These are phyloP conservation scores for Bolboschoenoplectus hybrid DNA, from an alignment of 202 grass and related monocot genomes.

Conservation along the genomic window DNA sequence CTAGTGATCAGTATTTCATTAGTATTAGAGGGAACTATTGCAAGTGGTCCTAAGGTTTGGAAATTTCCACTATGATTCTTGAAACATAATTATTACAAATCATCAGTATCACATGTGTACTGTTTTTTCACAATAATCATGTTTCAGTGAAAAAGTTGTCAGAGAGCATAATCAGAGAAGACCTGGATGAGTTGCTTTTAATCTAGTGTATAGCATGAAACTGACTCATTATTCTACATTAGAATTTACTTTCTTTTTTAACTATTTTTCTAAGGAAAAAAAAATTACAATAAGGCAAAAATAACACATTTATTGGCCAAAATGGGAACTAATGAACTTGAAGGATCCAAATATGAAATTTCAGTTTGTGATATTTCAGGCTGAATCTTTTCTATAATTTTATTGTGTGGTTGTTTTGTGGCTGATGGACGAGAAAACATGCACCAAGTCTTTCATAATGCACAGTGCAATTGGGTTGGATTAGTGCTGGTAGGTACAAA, in stretches of 20 bases:
- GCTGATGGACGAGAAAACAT: neutral
- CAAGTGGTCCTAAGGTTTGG: neutral
- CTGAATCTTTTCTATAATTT: neutral
- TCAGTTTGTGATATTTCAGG: neutral
- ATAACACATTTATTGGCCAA: neutral
- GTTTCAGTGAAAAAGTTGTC: neutral
- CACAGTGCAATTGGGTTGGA: constrained; percentile 1
- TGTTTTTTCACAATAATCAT: neutral
- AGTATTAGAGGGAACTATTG: neutral
- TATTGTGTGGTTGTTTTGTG: neutral
- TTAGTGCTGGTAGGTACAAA: neutral
- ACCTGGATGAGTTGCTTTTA: neutral
- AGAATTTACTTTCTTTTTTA: neutral
- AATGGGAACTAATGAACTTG: neutral
- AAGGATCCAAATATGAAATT: neutral
- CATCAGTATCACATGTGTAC: neutral
- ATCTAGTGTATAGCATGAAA: neutral
- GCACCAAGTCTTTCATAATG: neutral
- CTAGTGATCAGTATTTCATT: constrained; percentile 3
- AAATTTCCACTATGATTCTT: neutral
- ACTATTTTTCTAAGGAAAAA: neutral
- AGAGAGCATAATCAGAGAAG: constrained; percentile 5
- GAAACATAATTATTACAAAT: constrained; percentile 2
- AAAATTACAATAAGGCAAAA: constrained; percentile 10
- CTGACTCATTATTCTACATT: neutral